A percentile compares a stretch with the other conserved stretches of the same genome.
Evolutionary conservation across 1,284 basidiomycete genomes (phyloP).

Genomic region (Pseudozyma pruni): DNA sequence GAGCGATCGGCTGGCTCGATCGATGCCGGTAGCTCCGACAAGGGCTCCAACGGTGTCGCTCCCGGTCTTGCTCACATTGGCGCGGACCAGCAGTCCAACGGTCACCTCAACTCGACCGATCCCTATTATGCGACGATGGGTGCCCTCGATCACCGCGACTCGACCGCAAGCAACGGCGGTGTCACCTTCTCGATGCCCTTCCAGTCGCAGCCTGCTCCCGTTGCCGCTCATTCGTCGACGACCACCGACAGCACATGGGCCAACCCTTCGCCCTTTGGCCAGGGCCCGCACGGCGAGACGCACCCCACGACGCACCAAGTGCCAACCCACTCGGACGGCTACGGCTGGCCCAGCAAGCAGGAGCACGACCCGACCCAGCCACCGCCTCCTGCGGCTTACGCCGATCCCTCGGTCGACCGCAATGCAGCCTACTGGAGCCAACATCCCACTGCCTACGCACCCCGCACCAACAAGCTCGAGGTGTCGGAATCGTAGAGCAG

Average conservation of each 20-base stretch:
- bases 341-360: conserved; percentile 55
- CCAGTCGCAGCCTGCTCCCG: conserved; percentile 21
- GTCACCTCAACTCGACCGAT: conserved; percentile 23
- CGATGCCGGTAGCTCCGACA: conserved; percentile 40
- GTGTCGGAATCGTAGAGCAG: conserved; percentile 20
- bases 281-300: conserved; percentile 43
- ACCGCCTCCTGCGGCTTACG: conserved; percentile 16
- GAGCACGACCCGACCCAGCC: conserved; percentile 71
- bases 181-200: conserved; percentile 54
- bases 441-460: conserved; percentile 35
- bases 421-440: conserved; percentile 44
- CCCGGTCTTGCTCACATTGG: conserved; percentile 22
- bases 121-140: conserved; percentile 38
- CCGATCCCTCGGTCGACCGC: conserved; percentile 31
- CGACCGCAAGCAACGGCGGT: conserved; percentile 26
- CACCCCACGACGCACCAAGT: conserved; percentile 32
- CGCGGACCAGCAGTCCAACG: conserved; percentile 16
- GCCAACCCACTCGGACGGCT: conserved; percentile 30
- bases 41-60: conserved; percentile 35
- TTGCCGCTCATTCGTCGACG: conserved; percentile 30
- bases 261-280: conserved; percentile 42
- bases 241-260: conserved; percentile 44
- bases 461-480: conserved; percentile 35
- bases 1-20: conserved; percentile 37
- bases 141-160: conserved; percentile 35